Evolutionary conservation across 371 early-diverging fungal species (phyloP), one percentile per base, ranked within the genome.

Genomic region (Rhizopus arrhizus): DNA sequence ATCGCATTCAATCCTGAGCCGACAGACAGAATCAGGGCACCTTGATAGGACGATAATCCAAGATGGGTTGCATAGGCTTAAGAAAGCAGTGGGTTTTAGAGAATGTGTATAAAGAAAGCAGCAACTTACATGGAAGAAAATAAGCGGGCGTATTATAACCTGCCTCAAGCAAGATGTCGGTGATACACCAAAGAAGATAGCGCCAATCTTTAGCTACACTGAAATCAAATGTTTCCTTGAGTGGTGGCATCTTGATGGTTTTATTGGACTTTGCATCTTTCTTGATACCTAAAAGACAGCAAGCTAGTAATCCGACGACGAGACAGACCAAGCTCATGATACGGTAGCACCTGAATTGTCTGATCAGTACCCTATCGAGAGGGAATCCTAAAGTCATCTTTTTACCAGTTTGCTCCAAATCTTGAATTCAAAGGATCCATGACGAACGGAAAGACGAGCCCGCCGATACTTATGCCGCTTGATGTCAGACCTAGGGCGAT

Each of bases 391-490:
- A 16, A n/a, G 11, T 22, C 22, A 22, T 43, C 22, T 22, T 22
- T 22, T 22, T 77, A 73, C 84, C 85, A 88, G 13, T 65, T 65
- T 29, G 77, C 68, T 0, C 89, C 90, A 12, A 89, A 56, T 9
- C 45, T 59, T 15, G 72, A 65, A 53, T 91, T 81, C 2, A 90
- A 63, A n/a, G 70, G 64, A 28, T 83, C 84, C 54, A 87, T 75
- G 5, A 91, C 41, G 8, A 87, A 84, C 2, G 88, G 80, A 62
- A 91, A 74, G 9, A 83, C 79, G 3, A 91, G 75, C 0, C 91
- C 91, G 33, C 93, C 93, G 45, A 90, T 70, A 15, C 91, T 89
- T 3, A 84, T 75, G 8, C 92, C 94, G 62, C 89, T 74, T 15
- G 86, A 82, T 9, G 87, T 81, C 7, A 92, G 75, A 0, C 93